Evolutionary conservation across 306 rosid genomes (phyloP), one percentile per base, ranked within the genome.

Genomic region (Adenanthera pavonina): DNA sequence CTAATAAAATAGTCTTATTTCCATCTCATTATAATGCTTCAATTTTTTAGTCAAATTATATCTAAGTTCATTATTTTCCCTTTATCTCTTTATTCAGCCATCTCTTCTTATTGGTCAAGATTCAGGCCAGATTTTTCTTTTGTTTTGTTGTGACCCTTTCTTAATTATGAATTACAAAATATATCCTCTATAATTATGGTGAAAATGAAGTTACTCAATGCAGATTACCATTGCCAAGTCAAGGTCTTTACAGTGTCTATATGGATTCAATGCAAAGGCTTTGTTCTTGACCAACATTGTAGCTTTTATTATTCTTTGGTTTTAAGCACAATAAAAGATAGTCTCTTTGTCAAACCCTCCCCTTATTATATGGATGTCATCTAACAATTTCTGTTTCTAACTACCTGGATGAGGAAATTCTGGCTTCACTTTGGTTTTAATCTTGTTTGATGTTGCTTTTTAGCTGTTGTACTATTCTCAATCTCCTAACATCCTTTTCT

Each of bases 391-490:
- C 7, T 75, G 38, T 51, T 8, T 35, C 30, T 72, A 77, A 62
- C 59, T 77, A 62, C 53, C 34, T 53, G 68, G 69, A 62, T 43
- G 49, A 81, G 30, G 60, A 41, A 65, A 38, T 54, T 65, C 48
- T 74, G n/a, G 51, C 60, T 53, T 81, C 30, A 64, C 40, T 41
- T 40, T 14, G 5, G 49, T 64, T 75, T 64, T 70, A 70, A 69
- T 75, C 43, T 62, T 15, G 62, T 84, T 69, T 78, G 84, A 56
- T 77, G 46, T 74, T 56, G 67, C 35, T 78, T 83, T 72, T 46
- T 61, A 54, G 61, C 59, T 69, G 56, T 80, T 44, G 17, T n/a
- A 74, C 77, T 61, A 47, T 77, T 69, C 20, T 78, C 44, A 30
- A 73, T 67, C 16, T 60, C 48, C 33, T 72, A 30, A 5, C 65